These are phyloP conservation scores for Scortechinia acanthostroma DNA, from an alignment of 2,329 filamentous ascomycete genomes.

Conservation along the genomic window DNA sequence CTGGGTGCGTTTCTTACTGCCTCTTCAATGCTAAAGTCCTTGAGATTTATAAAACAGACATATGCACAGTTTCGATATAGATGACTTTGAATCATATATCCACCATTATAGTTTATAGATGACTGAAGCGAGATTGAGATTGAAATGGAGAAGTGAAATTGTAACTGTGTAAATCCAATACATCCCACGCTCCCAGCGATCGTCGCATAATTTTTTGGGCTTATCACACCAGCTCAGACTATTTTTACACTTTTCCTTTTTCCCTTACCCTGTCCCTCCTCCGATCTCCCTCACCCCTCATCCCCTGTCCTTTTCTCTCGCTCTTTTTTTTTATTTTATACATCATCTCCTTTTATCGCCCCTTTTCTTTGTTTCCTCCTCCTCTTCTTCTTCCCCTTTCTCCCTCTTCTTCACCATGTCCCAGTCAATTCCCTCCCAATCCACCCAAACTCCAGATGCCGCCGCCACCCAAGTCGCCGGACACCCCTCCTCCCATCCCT, in stretches of 20 bases:
- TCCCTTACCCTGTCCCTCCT: constrained; percentile 8
- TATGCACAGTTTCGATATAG: too few relatives aligned
- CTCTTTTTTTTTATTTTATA: constrained; percentile 13
- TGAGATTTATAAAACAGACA: too few relatives aligned
- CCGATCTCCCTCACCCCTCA: constrained; percentile 12
- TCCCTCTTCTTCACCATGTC: constrained; percentile 19
- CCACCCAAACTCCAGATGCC: constrained; percentile 9
- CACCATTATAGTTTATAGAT: too few relatives aligned
- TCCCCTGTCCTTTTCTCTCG: constrained; percentile 16
- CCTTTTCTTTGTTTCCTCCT: background rate
- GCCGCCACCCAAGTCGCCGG: constrained; percentile 17
- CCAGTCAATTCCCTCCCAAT: constrained; percentile 13
- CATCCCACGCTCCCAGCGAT: too few relatives aligned
- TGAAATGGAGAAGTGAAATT: too few relatives aligned
- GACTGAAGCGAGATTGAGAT: too few relatives aligned
- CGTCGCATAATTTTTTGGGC: too few relatives aligned
- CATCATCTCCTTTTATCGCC: constrained; percentile 5
- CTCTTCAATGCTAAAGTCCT: too few relatives aligned
- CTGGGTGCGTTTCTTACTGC: too few relatives aligned
- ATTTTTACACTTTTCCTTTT: constrained; percentile 11
- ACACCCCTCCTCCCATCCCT: constrained; percentile 46
- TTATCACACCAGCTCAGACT: constrained; percentile 5
- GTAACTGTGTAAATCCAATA: too few relatives aligned
- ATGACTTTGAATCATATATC: too few relatives aligned
- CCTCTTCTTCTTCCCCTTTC: constrained; percentile 6